Evolutionary conservation across 2,329 filamentous ascomycete species (phyloP), one percentile per base, ranked within the genome.

Genomic region (Raffaelea albimanens): DNA sequence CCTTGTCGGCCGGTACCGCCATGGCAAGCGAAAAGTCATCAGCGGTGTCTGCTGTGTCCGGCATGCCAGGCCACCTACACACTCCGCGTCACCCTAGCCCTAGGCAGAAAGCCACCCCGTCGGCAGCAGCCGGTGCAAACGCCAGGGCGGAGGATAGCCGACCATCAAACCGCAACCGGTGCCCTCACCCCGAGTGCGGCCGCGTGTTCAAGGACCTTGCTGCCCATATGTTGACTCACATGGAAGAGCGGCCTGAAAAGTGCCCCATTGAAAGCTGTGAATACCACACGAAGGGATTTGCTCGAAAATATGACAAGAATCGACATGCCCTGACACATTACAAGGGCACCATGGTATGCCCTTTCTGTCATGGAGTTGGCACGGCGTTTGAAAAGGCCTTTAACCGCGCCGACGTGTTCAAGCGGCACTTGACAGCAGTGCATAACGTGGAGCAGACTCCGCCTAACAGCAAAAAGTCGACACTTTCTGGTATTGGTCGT

Each of bases 291-390:
- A 97, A 96, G 64, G 91, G 91, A 0, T 97, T 97, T 60, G 91
- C 91, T 3, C 78, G 91, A 52, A 97, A 97, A 65, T 98, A 97
- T 62, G 93, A 97, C 69, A 96, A 96, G 73, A 97, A 97, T 64
- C 75, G 93, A 13, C 93, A 98, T 62, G 95, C 91, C 2, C 68
- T 97, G 53, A 97, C 91, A 3, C 93, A 97, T 62, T 98, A 97
- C 72, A 95, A 95, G 65, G 91, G 91, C 9, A 96, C 88, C 14
- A 96, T 97, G 89, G 85, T 95, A 8, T 98, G 93, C 59, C 90
- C 90, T 5, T 97, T 97, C 66, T 97, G 93, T 56, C 88, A 90
- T 0, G 88, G 89, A 4, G 85, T 83, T 19, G 89, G 90, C 5
- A 90, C 87, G 3, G 79, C 87, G 1, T 86, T 85, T 5, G 91